Evolutionary conservation across 805 yeast species (phyloP), one percentile per base, ranked within the genome.

Genomic region (Sungouiella blattae): DNA sequence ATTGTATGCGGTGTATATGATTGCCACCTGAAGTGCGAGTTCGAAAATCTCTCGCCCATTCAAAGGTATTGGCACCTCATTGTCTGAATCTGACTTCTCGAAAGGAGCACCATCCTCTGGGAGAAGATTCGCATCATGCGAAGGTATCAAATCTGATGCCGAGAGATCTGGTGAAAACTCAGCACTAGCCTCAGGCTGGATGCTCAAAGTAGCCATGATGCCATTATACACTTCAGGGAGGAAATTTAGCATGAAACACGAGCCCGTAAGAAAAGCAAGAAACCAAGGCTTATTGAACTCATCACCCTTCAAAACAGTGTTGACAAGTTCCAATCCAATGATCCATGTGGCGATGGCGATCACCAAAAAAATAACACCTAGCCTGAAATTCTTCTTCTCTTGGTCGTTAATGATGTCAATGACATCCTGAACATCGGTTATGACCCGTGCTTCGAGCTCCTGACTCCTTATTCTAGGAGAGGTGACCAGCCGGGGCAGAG

Each of bases 281-380:
- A 75, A 55, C 24, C 67, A 52, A 4, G 81, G 80, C 39, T 74
- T 77, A 23, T 58, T 62, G 46, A 67, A 75, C 9, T 62, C 65
- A 16, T 64, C 71, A 18, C 68, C 69, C 39, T 75, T 75, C 39
- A 74, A 53, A n/a, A 73, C 69, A 4, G 58, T 49, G 41, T 73
- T 75, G 29, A 71, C 71, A 41, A 75, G 40, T 42, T 75, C 78
- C 13, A 71, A 56, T 0, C 78, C 75, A 3, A 63, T 35, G 24
- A 75, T 63, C 78, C 80, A 75, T 1, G 75, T 61, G 6, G 57
- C 36, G 6, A 75, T 60, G 1, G 73, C 70, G 4, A 71, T 32
- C 7, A 65, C 48, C 22, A 75, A 54, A 23, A 71, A 53, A 6
- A 64, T 22, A 4, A 71, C 48, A 1, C 81, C 81, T 14, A 61